Base-by-base conservation (phyloP, 192 early-diverging fungal species). In the Kickxella alabastrina region DNA sequence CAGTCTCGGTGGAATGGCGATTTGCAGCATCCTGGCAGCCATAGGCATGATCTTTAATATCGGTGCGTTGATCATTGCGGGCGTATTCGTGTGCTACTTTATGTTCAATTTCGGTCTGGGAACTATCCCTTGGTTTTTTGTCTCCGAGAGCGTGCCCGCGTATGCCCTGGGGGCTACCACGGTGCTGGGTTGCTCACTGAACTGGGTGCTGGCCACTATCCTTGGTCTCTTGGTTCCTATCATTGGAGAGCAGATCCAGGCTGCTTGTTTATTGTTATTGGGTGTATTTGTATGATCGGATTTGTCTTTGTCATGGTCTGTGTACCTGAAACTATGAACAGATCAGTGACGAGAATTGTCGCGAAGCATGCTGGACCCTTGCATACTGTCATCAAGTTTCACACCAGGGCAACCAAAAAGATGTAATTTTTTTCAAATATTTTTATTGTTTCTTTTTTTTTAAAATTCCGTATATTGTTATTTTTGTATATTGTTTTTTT, bases 71-170 rank as follows among this genome's bases (percentile, higher is more conserved):
- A 75, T 85, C 14, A 72, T 83, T 39, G 75, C 76, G 0, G 59
- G 70, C 0, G 78, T 88, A 35, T 85, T 89, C 56, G 46, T 85
- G 25, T 89, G 83, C 72, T 86, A 82, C 37, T 82, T 81, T 43
- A 56, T 68, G 29, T 90, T 89, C 62, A 84, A 85, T 37, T 59
- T 91, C 39, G 89, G 88, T 24, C 43, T 87, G 6, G 88, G 87
- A n/a, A 78, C 82, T 2, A 86, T 91, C 37, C 85, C 92, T 6
- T 92, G 88, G 87, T 63, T 90, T 48, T 72, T 87, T 42, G 63
- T 84, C 1, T 81, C 87, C 8, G 89, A 92, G 51, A 62, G 82
- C 18, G 58, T 85, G 10, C 88, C 89, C 3, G 77, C 80, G 1
- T 86, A 86, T 45, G 87, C 87, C 1, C 68, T 84, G 6, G 78